Evolutionary conservation across 2,329 filamentous ascomycete genomes (phyloP).

Genomic region (Penicillium frequentans): DNA sequence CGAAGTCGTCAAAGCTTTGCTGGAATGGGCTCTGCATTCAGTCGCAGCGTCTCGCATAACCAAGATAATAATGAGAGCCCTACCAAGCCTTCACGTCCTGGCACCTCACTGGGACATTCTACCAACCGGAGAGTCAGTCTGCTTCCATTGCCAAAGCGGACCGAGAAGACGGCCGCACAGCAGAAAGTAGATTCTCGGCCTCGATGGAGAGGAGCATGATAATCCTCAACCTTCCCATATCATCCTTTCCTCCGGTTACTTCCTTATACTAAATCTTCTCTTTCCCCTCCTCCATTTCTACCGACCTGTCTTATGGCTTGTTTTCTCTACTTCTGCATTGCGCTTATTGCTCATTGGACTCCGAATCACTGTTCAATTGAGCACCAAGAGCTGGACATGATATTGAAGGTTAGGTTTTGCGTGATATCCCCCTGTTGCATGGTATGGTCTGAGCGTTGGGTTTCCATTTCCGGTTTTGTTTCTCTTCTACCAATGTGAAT

Average conservation of each 20-base stretch:
- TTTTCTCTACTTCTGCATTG: slow-evolving; percentile 1
- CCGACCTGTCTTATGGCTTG: background rate
- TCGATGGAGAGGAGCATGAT: slow-evolving; percentile 30
- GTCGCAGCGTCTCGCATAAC: slow-evolving; percentile 27
- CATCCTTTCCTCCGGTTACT: background rate
- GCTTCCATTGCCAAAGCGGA: slow-evolving; percentile 39
- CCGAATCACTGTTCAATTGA: background rate
- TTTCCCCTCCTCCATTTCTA: background rate
- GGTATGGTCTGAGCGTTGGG: slow-evolving; percentile 22
- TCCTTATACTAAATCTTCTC: background rate
- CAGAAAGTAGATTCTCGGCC: slow-evolving; percentile 35
- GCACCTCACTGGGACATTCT: slow-evolving; percentile 41
- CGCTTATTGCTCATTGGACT: background rate
- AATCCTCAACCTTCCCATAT: background rate
- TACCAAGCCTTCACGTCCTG: slow-evolving; percentile 35
- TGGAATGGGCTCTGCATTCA: slow-evolving; percentile 27
- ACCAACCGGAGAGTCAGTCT: slow-evolving; percentile 40
- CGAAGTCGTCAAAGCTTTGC: slow-evolving; percentile 43
- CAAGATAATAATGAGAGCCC: slow-evolving; percentile 24
- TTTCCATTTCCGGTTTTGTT: slow-evolving; percentile 10
- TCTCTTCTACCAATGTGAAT: slow-evolving; percentile 18
- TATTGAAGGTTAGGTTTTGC: slow-evolving; percentile 24
- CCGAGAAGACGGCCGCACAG: slow-evolving; percentile 27
- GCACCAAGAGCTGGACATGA: slow-evolving; percentile 6
- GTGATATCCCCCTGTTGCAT: slow-evolving; percentile 30